Base-by-base conservation (phyloP, 768 basidiomycete genomes). In the Steccherinum ochraceum region DNA sequence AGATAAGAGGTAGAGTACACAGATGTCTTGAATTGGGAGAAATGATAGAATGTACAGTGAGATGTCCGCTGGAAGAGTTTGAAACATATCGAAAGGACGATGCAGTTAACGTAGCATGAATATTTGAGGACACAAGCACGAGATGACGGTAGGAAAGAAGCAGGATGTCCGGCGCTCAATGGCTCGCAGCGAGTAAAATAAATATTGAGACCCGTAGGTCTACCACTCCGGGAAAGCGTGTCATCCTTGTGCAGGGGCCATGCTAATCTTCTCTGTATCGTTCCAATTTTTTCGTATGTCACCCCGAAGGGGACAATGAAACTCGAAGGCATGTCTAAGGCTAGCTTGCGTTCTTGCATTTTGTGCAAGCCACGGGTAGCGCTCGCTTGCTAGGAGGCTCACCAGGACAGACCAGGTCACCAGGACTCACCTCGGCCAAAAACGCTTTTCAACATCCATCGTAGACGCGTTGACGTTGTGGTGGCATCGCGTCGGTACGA, bases 171-270 rank as follows among this genome's bases (percentile, higher is more conserved):
- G n/a, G n/a, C n/a, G n/a, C n/a, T n/a, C n/a, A n/a, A n/a, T n/a
- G n/a, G n/a, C n/a, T n/a, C n/a, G n/a, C n/a, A n/a, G n/a, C 35
- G 35, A 45, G 11, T 4, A 54, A 56, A 62, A 69, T 67, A 69
- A 70, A 69, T 69, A 69, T 68, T 68, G 67, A 69, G 65, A 67
- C 64, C 67, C 67, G 65, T 67, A 68, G 66, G 62, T 67, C 66
- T 86, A 86, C 86, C 85, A 87, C 86, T 88, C 86, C 84, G 85
- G 84, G 79, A 87, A 87, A 90, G 87, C 88, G 89, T 94, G 93
- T 93, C 93, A 95, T 95, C 93, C 93, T 95, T 96, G 93, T 95
- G 93, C 93, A 94, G 93, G 93, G 93, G 92, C 93, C 90, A 95
- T 95, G 93, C 93, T 94, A 93, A 95, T 93, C 93, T 94, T 94